Base-by-base conservation (phyloP, 208 protist species). In the Acanthamoeba culbertsoni region DNA sequence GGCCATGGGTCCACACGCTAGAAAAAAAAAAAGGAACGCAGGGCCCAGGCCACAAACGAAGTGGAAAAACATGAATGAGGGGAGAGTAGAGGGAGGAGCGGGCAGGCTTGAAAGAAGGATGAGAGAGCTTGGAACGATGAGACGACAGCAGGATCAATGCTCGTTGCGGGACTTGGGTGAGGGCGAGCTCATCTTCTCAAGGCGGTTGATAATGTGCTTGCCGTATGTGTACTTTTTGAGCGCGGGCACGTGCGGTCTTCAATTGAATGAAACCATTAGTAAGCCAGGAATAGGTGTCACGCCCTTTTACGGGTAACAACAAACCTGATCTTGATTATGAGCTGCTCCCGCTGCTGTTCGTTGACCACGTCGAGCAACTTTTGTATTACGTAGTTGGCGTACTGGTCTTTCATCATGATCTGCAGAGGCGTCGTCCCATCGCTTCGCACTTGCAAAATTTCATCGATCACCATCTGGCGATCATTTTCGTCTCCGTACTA, bases 381-480 rank as follows among this genome's bases (percentile, higher is more conserved):
- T 96, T 99, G 99, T 42, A 99, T 98, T 26, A 99, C 99, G 95
- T 99, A 99, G 96, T 99, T 99, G 42, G 98, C 99, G 95, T 97
- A 99, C 93, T 98, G 98, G 91, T 99, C 98, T 73, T 98, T 98
- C 96, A 99, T 98, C 97, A 99, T 99, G n/a, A 95, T 94, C 16
- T 96, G 82, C 53, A 97, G 77, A 0, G 95, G 62, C 26, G 55
- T 92, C n/a, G 46, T 46, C 62, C 88, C 86, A 75, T 91, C 86
- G 35, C 26, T 51, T 8, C 71, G 77, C 57, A 37, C 42, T 77
- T 88, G 71, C 71, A 91, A 86, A 43, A 92, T 94, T 86, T 82
- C 88, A 18, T 92, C 57, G 55, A 93, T 79, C 46, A 91, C 31
- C 28, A 53, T 63, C 46, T 43, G 35, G 51, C 82, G 82, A 43